These are phyloP conservation scores for Dioszegia hungarica DNA, from an alignment of 768 basidiomycete species.

Conservation along the genomic window DNA sequence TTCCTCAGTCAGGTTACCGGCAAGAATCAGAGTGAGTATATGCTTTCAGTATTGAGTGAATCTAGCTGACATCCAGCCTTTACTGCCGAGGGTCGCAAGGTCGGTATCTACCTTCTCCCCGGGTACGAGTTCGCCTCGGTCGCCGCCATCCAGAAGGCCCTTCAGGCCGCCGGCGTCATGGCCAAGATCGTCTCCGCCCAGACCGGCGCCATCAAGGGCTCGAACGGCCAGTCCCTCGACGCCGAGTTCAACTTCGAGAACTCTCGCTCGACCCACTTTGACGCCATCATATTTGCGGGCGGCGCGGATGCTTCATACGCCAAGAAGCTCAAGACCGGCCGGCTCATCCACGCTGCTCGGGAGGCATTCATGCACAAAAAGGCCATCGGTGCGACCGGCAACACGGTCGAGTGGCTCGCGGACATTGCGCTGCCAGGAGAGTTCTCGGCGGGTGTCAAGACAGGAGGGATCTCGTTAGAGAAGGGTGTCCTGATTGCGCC, in stretches of 20 bases:
- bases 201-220: constrained; percentile 57
- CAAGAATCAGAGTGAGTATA: constrained; percentile 37
- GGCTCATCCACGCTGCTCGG: constrained; percentile 72
- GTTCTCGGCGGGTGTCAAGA: constrained; percentile 31
- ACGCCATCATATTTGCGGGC: constrained; percentile 72
- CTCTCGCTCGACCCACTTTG: constrained; percentile 76
- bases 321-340: constrained; percentile 62
- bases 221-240: constrained; percentile 48
- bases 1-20: constrained; percentile 58
- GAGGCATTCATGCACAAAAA: constrained; percentile 86
- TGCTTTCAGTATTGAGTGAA: constrained; percentile 14
- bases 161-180: constrained; percentile 58
- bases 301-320: constrained; percentile 56
- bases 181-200: constrained; percentile 54
- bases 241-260: constrained; percentile 61
- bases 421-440: constrained; percentile 50
- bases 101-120: constrained; percentile 71
- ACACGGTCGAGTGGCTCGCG: constrained; percentile 49
- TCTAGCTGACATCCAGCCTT: constrained; percentile 29
- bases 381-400: constrained; percentile 69
- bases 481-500: constrained; percentile 51
- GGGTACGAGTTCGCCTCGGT: constrained; percentile 66
- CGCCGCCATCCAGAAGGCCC: constrained; percentile 56
- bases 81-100: constrained; percentile 57
- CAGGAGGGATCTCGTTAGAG: constrained; percentile 35